phyloP scores from a whole-genome alignment of 2,329 filamentous ascomycete species.

The Xylogone sp. region DNA sequence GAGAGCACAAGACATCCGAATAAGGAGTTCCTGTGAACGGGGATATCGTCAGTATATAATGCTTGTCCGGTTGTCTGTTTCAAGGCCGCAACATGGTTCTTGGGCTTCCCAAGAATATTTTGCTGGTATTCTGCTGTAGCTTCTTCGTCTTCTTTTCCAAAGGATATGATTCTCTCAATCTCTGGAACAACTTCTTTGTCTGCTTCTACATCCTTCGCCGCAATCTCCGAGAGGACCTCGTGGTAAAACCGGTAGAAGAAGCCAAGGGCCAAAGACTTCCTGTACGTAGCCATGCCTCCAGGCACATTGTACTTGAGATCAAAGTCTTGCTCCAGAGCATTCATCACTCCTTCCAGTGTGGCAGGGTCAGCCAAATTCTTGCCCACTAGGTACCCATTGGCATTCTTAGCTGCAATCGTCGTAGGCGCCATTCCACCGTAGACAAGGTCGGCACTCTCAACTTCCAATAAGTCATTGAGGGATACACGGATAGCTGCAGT shows the following conservation, averaged over 20 bases:
- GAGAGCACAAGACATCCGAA: conserved; percentile 86
- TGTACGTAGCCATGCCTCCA: conserved; percentile 95
- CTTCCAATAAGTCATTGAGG: conserved; percentile 63
- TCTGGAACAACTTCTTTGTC: conserved; percentile 74
- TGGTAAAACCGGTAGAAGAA: conserved; percentile 99
- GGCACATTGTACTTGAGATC: conserved; percentile 86
- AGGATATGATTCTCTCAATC: conserved; percentile 80
- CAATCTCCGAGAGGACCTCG: conserved; percentile 67
- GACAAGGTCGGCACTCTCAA: conserved; percentile 74
- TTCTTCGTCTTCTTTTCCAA: conserved; percentile 72
- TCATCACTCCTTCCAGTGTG: conserved; percentile 87
- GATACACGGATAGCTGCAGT: conserved; percentile 78
- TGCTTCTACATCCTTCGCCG: conserved; percentile 43
- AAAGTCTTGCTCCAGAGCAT: conserved; percentile 84
- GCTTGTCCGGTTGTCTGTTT: conserved; percentile 94
- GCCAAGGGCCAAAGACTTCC: conserved; percentile 82
- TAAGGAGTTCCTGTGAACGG: conserved; percentile 79
- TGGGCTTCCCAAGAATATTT: conserved; percentile 79
- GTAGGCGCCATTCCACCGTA: conserved; percentile 95
- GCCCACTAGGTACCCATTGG: conserved; percentile 70
- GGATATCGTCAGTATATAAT: conserved; percentile 95
- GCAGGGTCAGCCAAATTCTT: conserved; percentile 76
- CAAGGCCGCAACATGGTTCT: conserved; percentile 82
- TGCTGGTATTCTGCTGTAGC: conserved; percentile 75
- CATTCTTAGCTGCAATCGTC: conserved; percentile 80